phyloP scores from a whole-genome alignment of 2,329 filamentous ascomycete species.

The Fonsecaea pedrosoi region DNA sequence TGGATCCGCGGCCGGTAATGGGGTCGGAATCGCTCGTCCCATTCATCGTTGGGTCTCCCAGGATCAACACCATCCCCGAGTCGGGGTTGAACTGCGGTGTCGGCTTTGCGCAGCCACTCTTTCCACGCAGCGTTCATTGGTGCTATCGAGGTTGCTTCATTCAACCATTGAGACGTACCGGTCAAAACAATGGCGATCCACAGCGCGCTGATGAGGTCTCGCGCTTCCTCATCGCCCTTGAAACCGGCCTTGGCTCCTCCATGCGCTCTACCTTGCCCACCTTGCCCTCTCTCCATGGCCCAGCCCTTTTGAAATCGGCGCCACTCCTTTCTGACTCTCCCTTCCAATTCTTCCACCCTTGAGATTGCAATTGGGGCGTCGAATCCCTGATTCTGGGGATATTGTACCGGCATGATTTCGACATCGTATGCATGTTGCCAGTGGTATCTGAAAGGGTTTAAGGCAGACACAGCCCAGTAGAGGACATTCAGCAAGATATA shows the following conservation, averaged over 20 bases:
- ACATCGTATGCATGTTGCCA: conserved; percentile 33
- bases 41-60: conserved; percentile 12
- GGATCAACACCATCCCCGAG: neutral
- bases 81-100: conserved; percentile 12
- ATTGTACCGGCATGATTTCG: conserved; percentile 16
- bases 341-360: conserved; percentile 13
- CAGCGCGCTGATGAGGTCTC: conserved; percentile 53
- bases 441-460: conserved; percentile 32
- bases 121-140: conserved; percentile 51
- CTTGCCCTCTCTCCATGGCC: conserved; percentile 9
- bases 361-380: neutral
- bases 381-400: conserved; percentile 9
- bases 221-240: conserved; percentile 26
- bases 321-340: conserved; percentile 19
- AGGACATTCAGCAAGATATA: conserved; percentile 67
- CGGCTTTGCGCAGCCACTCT: conserved; percentile 49
- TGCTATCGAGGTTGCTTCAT: conserved; percentile 44
- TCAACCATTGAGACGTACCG: conserved; percentile 51
- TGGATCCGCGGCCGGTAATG: conserved; percentile 21
- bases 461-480: conserved; percentile 62
- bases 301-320: conserved; percentile 28
- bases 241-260: conserved; percentile 15
- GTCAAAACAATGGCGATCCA: conserved; percentile 58
- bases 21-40: conserved; percentile 6
- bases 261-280: neutral